Evolutionary conservation across 2,329 filamentous ascomycete genomes (phyloP).

Genomic region (Phialophora expanda): DNA sequence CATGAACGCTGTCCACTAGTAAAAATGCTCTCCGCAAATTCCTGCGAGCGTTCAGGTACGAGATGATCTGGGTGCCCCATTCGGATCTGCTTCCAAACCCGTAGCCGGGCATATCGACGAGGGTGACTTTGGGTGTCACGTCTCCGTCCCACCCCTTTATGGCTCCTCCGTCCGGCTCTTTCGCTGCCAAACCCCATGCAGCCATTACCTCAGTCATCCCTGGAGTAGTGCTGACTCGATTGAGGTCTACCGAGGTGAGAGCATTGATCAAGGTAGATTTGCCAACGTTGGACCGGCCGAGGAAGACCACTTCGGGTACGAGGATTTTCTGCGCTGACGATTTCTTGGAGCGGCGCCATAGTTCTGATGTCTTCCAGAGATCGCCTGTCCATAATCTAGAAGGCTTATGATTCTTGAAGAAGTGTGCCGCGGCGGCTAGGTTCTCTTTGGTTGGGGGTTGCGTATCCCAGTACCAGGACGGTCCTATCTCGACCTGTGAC

Average conservation of each 20-base stretch:
- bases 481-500: not conserved
- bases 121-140: constrained; percentile 56
- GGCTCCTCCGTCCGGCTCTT: constrained; percentile 43
- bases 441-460: constrained; percentile 51
- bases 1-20: constrained; percentile 67
- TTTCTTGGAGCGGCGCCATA: constrained; percentile 37
- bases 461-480: constrained; percentile 56
- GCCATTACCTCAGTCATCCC: constrained; percentile 71
- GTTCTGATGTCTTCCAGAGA: constrained; percentile 57
- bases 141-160: constrained; percentile 40
- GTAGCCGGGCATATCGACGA: constrained; percentile 76
- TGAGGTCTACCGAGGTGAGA: constrained; percentile 52
- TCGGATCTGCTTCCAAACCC: constrained; percentile 65
- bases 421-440: constrained; percentile 49
- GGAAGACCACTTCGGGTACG: constrained; percentile 67
- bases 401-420: constrained; percentile 56
- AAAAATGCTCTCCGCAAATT: constrained; percentile 69
- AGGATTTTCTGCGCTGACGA: constrained; percentile 49
- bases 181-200: constrained; percentile 65
- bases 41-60: constrained; percentile 66
- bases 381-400: constrained; percentile 65
- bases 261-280: constrained; percentile 72
- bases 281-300: constrained; percentile 73
- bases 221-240: constrained; percentile 51
- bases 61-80: constrained; percentile 72